Evolutionary conservation across 495 filamentous ascomycete genomes (phyloP).

Genomic region (Trichoderma parareesei): DNA sequence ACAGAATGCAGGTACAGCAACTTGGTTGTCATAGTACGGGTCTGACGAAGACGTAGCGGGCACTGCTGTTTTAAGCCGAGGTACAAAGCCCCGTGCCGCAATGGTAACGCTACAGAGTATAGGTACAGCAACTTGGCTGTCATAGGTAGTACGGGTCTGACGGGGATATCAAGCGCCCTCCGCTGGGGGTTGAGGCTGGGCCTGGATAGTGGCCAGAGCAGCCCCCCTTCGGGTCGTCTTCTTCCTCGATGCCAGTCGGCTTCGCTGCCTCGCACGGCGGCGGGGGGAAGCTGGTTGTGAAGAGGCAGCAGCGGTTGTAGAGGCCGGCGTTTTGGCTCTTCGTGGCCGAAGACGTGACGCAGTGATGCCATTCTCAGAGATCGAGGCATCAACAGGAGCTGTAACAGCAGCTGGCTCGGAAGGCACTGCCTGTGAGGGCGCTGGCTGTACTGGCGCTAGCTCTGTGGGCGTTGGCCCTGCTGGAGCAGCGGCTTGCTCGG

Average conservation of each 20-base stretch:
- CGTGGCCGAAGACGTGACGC: neutral
- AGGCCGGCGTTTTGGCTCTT: neutral
- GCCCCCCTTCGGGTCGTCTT: neutral
- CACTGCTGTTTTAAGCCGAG: too few species aligned
- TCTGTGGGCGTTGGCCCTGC: too few species aligned
- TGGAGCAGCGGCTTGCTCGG: too few species aligned
- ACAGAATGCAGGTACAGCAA: too few species aligned
- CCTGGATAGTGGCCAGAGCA: neutral
- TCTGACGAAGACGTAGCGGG: too few species aligned
- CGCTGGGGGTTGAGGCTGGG: neutral
- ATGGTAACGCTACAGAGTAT: too few species aligned
- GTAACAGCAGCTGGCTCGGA: neutral
- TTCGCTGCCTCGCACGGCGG: neutral
- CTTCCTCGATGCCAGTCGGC: conserved; percentile 1
- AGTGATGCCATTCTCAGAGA: neutral
- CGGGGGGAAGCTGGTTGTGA: neutral
- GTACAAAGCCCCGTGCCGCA: too few species aligned
- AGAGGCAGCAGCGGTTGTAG: neutral
- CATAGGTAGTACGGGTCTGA: neutral
- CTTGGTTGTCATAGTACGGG: too few species aligned
- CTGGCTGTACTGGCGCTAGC: too few species aligned
- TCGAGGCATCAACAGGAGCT: neutral
- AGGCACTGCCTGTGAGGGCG: neutral
- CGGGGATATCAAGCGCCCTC: neutral
- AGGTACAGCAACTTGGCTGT: too few species aligned